Conservation (phyloP, 805 yeast species). For the Zygoascus ofunaensis region DNA sequence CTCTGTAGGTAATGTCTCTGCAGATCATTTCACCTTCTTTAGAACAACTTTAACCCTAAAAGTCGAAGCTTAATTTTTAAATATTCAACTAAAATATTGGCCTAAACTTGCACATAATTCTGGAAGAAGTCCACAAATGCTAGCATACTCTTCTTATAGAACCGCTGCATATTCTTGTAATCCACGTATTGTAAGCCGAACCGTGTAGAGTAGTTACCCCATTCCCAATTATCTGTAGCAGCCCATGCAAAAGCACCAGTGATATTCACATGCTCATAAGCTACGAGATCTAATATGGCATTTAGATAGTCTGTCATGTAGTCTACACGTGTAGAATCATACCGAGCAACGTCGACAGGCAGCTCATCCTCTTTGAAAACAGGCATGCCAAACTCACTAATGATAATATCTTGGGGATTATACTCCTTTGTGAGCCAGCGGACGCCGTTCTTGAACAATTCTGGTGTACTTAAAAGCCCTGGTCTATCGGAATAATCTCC, state of each 20-base stretch:
- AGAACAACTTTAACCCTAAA: too few species aligned
- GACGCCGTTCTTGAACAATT: conserved; percentile 10
- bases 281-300: conserved; percentile 20
- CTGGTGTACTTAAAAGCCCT: conserved; percentile 21
- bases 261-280: conserved; percentile 22
- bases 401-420: conserved; percentile 20
- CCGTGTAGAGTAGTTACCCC: conserved; percentile 15
- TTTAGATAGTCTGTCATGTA: conserved; percentile 26
- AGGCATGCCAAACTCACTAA: conserved; percentile 29
- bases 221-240: conserved; percentile 30
- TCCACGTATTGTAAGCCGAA: conserved; percentile 15
- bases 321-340: conserved; percentile 24
- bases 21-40: too few species aligned
- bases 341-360: conserved; percentile 21
- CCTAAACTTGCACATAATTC: too few species aligned
- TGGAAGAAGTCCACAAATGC: conserved; percentile 12
- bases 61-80: too few species aligned
- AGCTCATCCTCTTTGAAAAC: conserved; percentile 25
- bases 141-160: conserved; percentile 14
- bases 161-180: conserved; percentile 7
- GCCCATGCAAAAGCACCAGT: conserved; percentile 29
- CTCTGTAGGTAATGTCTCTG: too few species aligned
- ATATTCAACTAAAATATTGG: too few species aligned
- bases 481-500: conserved; percentile 17
- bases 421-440: conserved; percentile 17